Evolutionary conservation across 2,329 filamentous ascomycete genomes (phyloP).

Genomic region (Ophiostoma piceae): DNA sequence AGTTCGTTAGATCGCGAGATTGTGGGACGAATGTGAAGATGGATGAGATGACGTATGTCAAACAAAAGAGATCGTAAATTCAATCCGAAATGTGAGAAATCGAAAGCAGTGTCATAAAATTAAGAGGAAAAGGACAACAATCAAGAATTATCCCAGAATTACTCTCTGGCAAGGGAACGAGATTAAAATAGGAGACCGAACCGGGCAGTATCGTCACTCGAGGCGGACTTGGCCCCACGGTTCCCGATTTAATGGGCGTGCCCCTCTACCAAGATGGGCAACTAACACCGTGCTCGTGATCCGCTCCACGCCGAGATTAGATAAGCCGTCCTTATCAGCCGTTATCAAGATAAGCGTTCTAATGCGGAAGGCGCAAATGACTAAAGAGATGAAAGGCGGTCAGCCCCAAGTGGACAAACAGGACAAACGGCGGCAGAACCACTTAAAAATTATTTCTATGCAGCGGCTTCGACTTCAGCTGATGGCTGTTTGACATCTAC

Average conservation of each 20-base stretch:
- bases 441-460: conserved; percentile 4
- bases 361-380: neutral
- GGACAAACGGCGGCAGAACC: conserved; percentile 2
- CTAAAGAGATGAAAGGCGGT: neutral
- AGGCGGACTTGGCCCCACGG: conserved; percentile 2
- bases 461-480: neutral
- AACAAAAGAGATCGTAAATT: neutral
- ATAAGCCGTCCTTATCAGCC: neutral
- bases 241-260: neutral
- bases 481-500: no score
- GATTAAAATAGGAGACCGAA: neutral
- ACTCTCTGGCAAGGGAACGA: neutral
- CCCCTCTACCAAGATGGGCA: conserved; percentile 14
- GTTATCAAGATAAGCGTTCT: neutral
- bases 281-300: conserved; percentile 12
- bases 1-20: no score
- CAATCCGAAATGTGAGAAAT: neutral
- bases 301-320: conserved; percentile 8
- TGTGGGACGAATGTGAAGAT: neutral
- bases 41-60: neutral
- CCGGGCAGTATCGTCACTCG: conserved; percentile 11
- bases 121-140: neutral
- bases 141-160: neutral
- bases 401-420: neutral
- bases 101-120: neutral